phyloP scores from a whole-genome alignment of 2,329 filamentous ascomycete genomes.

The Dactylellina drechsleri region DNA sequence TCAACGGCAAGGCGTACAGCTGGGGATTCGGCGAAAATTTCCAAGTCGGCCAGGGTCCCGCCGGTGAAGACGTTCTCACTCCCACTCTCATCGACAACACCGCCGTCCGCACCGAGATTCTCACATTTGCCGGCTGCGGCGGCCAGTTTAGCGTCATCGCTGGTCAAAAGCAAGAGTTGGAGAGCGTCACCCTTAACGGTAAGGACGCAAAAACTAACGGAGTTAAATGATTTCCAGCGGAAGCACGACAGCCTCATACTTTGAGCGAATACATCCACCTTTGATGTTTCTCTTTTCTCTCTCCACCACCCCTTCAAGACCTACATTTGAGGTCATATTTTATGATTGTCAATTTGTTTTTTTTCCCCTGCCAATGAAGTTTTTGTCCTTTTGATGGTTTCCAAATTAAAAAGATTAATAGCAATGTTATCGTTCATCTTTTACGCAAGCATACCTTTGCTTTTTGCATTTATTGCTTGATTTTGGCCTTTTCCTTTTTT shows the following conservation, averaged over 20 bases:
- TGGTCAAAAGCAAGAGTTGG: slow-evolving; percentile 59
- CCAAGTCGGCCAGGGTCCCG: slow-evolving; percentile 78
- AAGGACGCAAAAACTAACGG: slow-evolving; percentile 38
- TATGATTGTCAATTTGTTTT: too few species aligned
- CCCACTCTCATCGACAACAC: slow-evolving; percentile 87
- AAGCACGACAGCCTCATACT: neutral
- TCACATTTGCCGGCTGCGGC: slow-evolving; percentile 84
- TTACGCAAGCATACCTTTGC: too few species aligned
- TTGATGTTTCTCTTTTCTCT: too few species aligned
- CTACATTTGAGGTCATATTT: too few species aligned
- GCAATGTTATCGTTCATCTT: too few species aligned
- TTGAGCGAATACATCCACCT: too few species aligned
- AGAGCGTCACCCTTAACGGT: slow-evolving; percentile 41
- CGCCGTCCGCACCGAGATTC: slow-evolving; percentile 77
- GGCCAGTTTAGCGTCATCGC: slow-evolving; percentile 81
- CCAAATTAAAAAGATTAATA: too few species aligned
- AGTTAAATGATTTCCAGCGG: slow-evolving; percentile 11
- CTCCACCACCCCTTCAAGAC: neutral
- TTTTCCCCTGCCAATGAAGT: too few species aligned
- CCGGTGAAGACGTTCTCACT: slow-evolving; percentile 78
- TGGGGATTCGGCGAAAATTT: slow-evolving; percentile 86
- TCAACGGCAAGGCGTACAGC: slow-evolving; percentile 75
- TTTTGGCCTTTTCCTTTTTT: too few species aligned
- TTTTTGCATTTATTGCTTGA: too few species aligned
- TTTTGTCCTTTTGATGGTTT: too few species aligned